Conservation (phyloP, 2,329 filamentous ascomycete species). For the Pleomassaria siparia region DNA sequence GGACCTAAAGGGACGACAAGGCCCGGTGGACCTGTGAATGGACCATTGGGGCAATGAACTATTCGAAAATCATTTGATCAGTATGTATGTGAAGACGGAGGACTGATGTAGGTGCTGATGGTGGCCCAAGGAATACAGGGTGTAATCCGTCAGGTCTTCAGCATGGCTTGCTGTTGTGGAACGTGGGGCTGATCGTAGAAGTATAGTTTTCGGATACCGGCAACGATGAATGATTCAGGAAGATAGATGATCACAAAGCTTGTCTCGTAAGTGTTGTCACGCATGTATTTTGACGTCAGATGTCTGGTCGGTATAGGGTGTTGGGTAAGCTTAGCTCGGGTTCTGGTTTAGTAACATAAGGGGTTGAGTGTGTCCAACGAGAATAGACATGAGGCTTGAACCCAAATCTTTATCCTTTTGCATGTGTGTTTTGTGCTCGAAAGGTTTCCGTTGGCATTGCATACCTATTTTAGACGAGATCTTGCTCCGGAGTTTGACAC, state of each 20-base stretch:
- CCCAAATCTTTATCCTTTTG: no score
- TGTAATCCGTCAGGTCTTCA: neutral
- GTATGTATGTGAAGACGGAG: neutral
- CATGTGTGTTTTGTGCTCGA: no score
- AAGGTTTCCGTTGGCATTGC: no score
- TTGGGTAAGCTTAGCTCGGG: no score
- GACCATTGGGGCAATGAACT: constrained; percentile 16
- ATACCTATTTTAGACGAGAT: no score
- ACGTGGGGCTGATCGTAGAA: neutral
- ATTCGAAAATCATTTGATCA: neutral
- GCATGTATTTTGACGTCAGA: no score
- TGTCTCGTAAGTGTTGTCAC: no score
- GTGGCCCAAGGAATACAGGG: neutral
- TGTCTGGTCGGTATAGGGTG: no score
- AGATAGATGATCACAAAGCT: neutral
- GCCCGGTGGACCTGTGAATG: constrained; percentile 11
- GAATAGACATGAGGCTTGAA: no score
- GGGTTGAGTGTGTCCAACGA: no score
- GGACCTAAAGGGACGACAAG: constrained; percentile 35
- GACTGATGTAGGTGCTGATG: neutral
- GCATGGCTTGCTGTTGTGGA: neutral
- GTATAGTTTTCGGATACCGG: neutral
- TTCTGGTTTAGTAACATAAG: no score
- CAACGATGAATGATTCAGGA: neutral
- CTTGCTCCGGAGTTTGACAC: no score